Percentiles rank a stretch among this genome's conserved stretches.
These are phyloP conservation scores for Clarireedia monteithiana DNA, from an alignment of 2,329 filamentous ascomycete species.

Conservation along the genomic window DNA sequence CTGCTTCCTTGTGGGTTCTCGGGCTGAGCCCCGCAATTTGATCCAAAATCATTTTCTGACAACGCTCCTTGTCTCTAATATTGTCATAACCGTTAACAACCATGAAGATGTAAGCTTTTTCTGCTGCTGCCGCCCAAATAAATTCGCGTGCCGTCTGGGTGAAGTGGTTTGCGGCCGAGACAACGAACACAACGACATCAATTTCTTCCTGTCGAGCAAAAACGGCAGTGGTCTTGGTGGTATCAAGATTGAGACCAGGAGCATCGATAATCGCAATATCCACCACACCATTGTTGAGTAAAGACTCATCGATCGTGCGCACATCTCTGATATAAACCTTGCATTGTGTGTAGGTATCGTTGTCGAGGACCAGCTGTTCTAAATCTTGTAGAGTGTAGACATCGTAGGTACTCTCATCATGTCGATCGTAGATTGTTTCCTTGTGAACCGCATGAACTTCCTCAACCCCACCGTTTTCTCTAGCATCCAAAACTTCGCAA, in stretches of 20 bases:
- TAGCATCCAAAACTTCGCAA: slow-evolving; percentile 88
- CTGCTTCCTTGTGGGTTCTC: slow-evolving; percentile 83
- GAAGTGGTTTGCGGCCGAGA: slow-evolving; percentile 96
- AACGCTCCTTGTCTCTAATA: slow-evolving; percentile 84
- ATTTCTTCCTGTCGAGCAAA: slow-evolving; percentile 98
- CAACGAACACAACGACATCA: slow-evolving; percentile 96
- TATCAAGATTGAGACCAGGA: slow-evolving; percentile 90
- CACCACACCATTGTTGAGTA: slow-evolving; percentile 95
- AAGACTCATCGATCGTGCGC: slow-evolving; percentile 80
- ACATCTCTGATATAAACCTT: slow-evolving; percentile 95
- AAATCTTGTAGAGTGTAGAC: slow-evolving; percentile 72
- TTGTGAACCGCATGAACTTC: slow-evolving; percentile 94
- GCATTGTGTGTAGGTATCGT: slow-evolving; percentile 83
- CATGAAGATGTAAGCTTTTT: slow-evolving; percentile 98
- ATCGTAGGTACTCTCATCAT: slow-evolving; percentile 91
- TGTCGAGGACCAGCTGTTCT: slow-evolving; percentile 85
- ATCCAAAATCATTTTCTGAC: slow-evolving; percentile 86
- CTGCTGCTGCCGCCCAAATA: slow-evolving; percentile 87
- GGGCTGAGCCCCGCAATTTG: slow-evolving; percentile 85
- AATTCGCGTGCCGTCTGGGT: slow-evolving; percentile 97
- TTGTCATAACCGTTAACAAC: slow-evolving; percentile 96
- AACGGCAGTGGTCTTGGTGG: slow-evolving; percentile 91
- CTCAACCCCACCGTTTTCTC: slow-evolving; percentile 84
- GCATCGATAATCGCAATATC: slow-evolving; percentile 97
- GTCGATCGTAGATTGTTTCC: slow-evolving; percentile 69